Base-by-base conservation (phyloP, 2,329 filamentous ascomycete species). In the Exophiala phaeomuriformis region DNA sequence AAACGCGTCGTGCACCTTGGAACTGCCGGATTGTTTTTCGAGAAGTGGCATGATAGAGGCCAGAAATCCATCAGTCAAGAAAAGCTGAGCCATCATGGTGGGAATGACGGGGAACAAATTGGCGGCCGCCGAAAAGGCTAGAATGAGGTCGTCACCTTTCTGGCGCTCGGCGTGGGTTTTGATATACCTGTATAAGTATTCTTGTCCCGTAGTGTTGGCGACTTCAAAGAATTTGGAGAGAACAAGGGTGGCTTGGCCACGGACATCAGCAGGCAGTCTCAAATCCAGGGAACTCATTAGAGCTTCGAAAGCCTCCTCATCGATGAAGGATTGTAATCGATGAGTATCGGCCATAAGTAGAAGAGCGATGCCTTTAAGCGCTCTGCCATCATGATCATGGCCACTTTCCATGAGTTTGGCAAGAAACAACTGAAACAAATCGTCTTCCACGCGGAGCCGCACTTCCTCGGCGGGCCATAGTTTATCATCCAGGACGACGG, bases 61-160 rank as follows among this genome's bases (percentile, higher is more conserved):
- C 43, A 96, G 75, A 64, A 98, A 97, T 2, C 88, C 88, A 61
- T 95, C 88, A 35, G 84, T 90, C 52, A 97, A 79, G 68, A 98
- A 96, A 36, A 97, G 76, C 55, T 83, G 77, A 2, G 88, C 78
- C 1, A 85, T 88, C 41, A 88, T 79, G 51, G 84, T 80, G 2
- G 89, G 86, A 2, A 88, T 82, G 49, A 98, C 80, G 1, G 93
- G 90, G 67, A 98, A 98, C 5, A 94, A 81, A 27, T 84, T 82
- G 1, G 90, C 83, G 4, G 90, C 89, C n/a, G 90, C 90, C 49
- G 90, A 97, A 68, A 96, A 97, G 4, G 90, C 90, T 47, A 93
- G 77, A 51, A 95, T 88, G 61, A 94, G 82, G 69, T 95, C 88
- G 64, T 96, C 90, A 59, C 90, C 88, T 28, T 86, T 91, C 49